These are phyloP conservation scores for Cercospora sp. DNA, from an alignment of 2,329 filamentous ascomycete genomes.

Conservation along the genomic window DNA sequence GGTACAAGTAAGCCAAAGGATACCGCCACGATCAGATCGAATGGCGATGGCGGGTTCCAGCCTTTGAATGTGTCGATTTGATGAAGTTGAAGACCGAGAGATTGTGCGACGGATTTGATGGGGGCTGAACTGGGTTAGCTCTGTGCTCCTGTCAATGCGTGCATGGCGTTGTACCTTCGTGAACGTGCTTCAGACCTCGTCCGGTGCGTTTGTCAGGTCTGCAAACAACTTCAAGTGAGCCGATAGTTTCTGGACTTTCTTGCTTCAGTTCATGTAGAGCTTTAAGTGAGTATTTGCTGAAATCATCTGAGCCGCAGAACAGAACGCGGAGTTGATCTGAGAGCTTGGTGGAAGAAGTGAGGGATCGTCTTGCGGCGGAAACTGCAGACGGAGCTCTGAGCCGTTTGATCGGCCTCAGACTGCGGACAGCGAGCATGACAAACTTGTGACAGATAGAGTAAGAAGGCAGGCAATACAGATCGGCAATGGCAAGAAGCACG, in stretches of 20 bases:
- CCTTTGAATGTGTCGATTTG: slow-evolving; percentile 77
- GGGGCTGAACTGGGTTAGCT: slow-evolving; percentile 45
- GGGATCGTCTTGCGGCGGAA: not conserved
- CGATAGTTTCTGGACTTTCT: slow-evolving; percentile 53
- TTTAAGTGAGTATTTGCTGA: slow-evolving; percentile 75
- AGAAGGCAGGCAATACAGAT: not conserved
- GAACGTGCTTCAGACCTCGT: slow-evolving; percentile 62
- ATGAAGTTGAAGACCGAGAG: slow-evolving; percentile 67
- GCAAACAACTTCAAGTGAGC: slow-evolving; percentile 82
- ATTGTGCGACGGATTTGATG: slow-evolving; percentile 64
- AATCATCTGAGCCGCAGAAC: slow-evolving; percentile 91
- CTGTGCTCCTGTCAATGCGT: not conserved
- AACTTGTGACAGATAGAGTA: not conserved
- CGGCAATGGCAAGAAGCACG: not conserved
- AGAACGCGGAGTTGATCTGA: slow-evolving; percentile 71
- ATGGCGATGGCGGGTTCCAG: slow-evolving; percentile 66
- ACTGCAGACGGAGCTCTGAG: not conserved
- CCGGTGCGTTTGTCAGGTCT: slow-evolving; percentile 76
- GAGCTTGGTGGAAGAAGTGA: slow-evolving; percentile 4
- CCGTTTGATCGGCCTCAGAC: not conserved
- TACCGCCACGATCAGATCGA: slow-evolving; percentile 82
- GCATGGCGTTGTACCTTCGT: slow-evolving; percentile 55
- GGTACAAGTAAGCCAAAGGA: slow-evolving; percentile 94
- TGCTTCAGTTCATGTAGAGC: slow-evolving; percentile 61
- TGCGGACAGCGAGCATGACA: not conserved